phyloP scores from a whole-genome alignment of 768 basidiomycete genomes.

The Suillus brevipes region DNA sequence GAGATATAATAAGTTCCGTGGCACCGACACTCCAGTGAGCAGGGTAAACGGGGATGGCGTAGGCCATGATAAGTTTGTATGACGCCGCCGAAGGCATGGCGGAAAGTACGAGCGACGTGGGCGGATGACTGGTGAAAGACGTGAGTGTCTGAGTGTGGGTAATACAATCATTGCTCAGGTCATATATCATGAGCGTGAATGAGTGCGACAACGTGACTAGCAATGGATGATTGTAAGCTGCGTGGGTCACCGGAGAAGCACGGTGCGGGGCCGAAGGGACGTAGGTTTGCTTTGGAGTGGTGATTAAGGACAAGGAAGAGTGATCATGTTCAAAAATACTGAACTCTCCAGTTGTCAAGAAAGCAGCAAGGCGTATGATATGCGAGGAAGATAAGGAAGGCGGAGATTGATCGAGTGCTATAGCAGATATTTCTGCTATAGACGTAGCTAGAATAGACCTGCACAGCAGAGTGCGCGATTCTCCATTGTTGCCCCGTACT shows the following conservation, averaged over 20 bases:
- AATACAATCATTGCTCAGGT: conserved; percentile 54
- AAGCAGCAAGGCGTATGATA: conserved; percentile 50
- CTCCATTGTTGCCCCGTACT: conserved; percentile 23
- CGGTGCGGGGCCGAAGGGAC: conserved; percentile 44
- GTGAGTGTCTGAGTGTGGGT: conserved; percentile 64
- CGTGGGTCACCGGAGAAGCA: conserved; percentile 53
- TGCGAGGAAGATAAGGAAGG: conserved; percentile 39
- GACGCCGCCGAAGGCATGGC: conserved; percentile 48
- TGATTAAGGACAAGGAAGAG: conserved; percentile 40
- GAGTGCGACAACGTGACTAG: conserved; percentile 68
- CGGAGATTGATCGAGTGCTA: conserved; percentile 76
- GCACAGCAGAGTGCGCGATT: conserved; percentile 44
- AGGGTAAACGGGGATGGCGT: conserved; percentile 78
- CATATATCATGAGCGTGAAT: conserved; percentile 73
- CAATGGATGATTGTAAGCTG: conserved; percentile 77
- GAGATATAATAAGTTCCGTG: conserved; percentile 71
- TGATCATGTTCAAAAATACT: conserved; percentile 56
- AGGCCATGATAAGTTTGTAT: conserved; percentile 76
- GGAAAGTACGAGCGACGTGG: conserved; percentile 78
- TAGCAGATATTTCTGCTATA: conserved; percentile 52
- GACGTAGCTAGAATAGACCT: conserved; percentile 35
- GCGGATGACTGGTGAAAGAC: conserved; percentile 79
- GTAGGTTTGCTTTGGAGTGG: conserved; percentile 46
- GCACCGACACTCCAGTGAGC: conserved; percentile 78
- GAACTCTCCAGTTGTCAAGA: conserved; percentile 72